phyloP scores from a whole-genome alignment of 2,329 filamentous ascomycete genomes.

The Ophiostoma sp. region DNA sequence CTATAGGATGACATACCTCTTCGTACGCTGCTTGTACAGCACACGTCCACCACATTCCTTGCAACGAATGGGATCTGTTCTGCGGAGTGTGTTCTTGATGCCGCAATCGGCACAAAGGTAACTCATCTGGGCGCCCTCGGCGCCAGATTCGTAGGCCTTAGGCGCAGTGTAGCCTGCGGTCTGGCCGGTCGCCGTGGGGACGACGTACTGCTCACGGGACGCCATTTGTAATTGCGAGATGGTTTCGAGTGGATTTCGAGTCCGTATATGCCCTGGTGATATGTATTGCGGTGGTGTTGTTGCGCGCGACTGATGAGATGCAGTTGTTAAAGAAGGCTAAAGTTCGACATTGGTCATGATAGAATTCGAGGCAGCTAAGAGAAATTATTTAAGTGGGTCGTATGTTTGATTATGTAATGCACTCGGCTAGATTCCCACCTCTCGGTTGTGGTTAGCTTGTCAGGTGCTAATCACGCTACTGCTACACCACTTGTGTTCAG shows the following conservation, averaged over 20 bases:
- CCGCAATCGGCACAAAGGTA: constrained; percentile 85
- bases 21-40: constrained; percentile 95
- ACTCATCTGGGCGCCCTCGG: constrained; percentile 50
- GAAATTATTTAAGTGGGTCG: constrained; percentile 13
- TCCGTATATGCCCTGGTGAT: background rate
- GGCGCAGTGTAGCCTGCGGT: constrained; percentile 36
- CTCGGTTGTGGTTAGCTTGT: too few species aligned
- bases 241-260: background rate
- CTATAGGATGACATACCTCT: constrained; percentile 56
- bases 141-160: constrained; percentile 34
- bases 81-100: constrained; percentile 66
- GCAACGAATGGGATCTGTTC: constrained; percentile 77
- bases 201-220: constrained; percentile 74
- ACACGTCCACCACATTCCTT: constrained; percentile 92
- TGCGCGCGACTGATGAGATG: background rate
- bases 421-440: too few species aligned
- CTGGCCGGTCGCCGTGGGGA: constrained; percentile 52
- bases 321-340: background rate
- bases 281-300: background rate
- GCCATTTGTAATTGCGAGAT: constrained; percentile 19
- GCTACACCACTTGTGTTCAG: too few species aligned
- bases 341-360: background rate
- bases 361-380: background rate
- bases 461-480: too few species aligned
- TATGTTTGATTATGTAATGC: background rate